These are phyloP conservation scores for Mollisiaceae sp. DNA, from an alignment of 2,329 filamentous ascomycete species.

Conservation along the genomic window DNA sequence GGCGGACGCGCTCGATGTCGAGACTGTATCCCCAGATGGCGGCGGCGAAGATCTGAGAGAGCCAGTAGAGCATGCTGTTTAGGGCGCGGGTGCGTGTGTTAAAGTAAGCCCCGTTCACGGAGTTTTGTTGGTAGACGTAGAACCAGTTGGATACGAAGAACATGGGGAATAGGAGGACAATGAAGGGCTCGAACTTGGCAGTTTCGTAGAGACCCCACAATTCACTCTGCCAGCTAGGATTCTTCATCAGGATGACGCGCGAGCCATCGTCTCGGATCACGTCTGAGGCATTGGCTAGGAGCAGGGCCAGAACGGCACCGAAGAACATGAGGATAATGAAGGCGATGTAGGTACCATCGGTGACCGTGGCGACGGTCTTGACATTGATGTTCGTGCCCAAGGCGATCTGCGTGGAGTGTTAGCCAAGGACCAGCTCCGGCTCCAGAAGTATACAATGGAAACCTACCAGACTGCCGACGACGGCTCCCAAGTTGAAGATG, in stretches of 20 bases:
- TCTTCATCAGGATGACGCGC: constrained; percentile 85
- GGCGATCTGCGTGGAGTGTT: constrained; percentile 58
- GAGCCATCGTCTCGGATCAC: constrained; percentile 80
- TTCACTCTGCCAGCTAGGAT: constrained; percentile 85
- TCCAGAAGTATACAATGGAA: not conserved
- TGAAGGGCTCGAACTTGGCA: constrained; percentile 71
- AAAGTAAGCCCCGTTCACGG: constrained; percentile 73
- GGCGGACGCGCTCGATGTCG: constrained; percentile 63
- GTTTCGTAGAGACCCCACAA: constrained; percentile 77
- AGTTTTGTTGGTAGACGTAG: constrained; percentile 80
- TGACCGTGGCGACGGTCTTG: constrained; percentile 55
- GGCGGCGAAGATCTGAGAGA: constrained; percentile 78
- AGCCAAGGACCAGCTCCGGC: constrained; percentile 8
- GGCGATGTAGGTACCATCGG: constrained; percentile 83
- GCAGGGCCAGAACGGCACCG: constrained; percentile 72
- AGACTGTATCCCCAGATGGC: constrained; percentile 74
- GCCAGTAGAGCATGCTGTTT: constrained; percentile 81
- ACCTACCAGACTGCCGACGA: constrained; percentile 74
- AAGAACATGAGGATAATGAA: constrained; percentile 83
- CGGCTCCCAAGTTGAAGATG: constrained; percentile 91
- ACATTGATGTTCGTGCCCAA: constrained; percentile 73
- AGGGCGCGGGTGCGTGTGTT: constrained; percentile 76
- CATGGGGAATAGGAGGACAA: constrained; percentile 80
- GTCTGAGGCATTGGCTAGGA: constrained; percentile 72
- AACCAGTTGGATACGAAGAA: constrained; percentile 83